phyloP scores from a whole-genome alignment of 495 filamentous ascomycete genomes.

The Cairneyella variabilis region DNA sequence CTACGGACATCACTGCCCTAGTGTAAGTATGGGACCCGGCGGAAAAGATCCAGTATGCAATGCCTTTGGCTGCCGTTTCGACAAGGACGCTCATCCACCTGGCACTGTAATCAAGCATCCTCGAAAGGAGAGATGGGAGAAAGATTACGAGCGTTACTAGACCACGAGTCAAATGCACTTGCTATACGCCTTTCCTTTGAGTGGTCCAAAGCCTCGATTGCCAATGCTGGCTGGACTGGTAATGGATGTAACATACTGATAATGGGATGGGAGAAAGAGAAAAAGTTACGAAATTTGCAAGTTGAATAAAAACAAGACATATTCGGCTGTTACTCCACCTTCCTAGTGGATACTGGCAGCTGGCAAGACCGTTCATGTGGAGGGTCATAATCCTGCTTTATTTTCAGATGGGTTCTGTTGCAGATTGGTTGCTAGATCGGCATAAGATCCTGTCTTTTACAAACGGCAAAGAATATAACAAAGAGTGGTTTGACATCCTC shows the following conservation, averaged over 20 bases:
- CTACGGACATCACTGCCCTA: slow-evolving; percentile 63
- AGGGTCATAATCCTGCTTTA: background rate
- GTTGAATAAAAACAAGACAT: background rate
- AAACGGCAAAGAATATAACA: too few relatives aligned
- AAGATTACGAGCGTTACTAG: slow-evolving; percentile 18
- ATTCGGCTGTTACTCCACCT: background rate
- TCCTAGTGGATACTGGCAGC: background rate
- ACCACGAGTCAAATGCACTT: background rate
- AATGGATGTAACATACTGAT: background rate
- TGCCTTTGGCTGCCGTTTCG: slow-evolving; percentile 44
- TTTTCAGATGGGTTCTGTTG: too few relatives aligned
- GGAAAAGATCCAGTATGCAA: slow-evolving; percentile 38
- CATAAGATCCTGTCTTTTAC: too few relatives aligned
- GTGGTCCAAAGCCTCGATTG: background rate
- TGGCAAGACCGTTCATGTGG: background rate
- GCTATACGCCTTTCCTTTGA: background rate
- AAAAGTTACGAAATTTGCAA: slow-evolving; percentile 1
- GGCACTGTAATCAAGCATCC: slow-evolving; percentile 39
- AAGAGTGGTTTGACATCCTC: too few relatives aligned
- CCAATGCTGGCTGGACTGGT: background rate
- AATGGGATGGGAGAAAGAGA: background rate
- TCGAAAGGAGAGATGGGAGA: slow-evolving; percentile 25
- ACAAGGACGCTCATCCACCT: slow-evolving; percentile 42
- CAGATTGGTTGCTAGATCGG: too few relatives aligned
- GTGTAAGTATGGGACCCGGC: background rate